Percentiles rank a stretch among this genome's conserved stretches.
Conservation (phyloP, 441 rosid genomes). For the Jatropha podagrica region DNA sequence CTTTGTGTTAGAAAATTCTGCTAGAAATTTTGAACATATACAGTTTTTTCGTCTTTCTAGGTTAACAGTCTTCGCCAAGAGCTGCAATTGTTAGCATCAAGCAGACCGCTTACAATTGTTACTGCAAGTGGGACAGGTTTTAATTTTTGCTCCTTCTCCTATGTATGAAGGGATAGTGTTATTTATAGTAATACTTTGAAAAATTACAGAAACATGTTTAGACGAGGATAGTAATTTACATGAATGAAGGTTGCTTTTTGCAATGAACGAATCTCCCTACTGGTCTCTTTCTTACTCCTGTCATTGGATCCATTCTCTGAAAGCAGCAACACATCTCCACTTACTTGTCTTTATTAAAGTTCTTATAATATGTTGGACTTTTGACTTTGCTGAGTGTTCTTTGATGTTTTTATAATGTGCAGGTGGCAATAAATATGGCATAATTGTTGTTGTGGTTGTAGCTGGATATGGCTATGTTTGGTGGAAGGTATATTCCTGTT, state of each 20-base stretch:
- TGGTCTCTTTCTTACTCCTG: neutral
- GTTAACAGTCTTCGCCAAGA: slow-evolving; percentile 73
- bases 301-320: neutral
- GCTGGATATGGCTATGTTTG: slow-evolving; percentile 91
- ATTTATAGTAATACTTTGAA: neutral
- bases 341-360: neutral
- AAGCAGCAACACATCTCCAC: neutral
- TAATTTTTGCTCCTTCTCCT: slow-evolving; percentile 19
- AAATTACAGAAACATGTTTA: neutral
- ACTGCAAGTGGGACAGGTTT: slow-evolving; percentile 73
- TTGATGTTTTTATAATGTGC: slow-evolving; percentile 24
- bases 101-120: slow-evolving; percentile 66
- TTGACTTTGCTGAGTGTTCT: slow-evolving; percentile 12
- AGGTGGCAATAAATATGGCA: slow-evolving; percentile 72
- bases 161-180: slow-evolving; percentile 2
- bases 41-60: slow-evolving; percentile 37
- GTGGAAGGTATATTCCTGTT: slow-evolving; percentile 79
- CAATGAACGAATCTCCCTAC: too few species aligned
- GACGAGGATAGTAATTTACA: too few species aligned
- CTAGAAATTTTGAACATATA: slow-evolving; percentile 14
- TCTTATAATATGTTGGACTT: neutral
- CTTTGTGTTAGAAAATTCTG: slow-evolving; percentile 1
- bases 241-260: neutral
- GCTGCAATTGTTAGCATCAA: slow-evolving; percentile 55
- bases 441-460: slow-evolving; percentile 59